phyloP scores from a whole-genome alignment of 73 alveolate genomes.

The Paramecium sexaurelia region DNA sequence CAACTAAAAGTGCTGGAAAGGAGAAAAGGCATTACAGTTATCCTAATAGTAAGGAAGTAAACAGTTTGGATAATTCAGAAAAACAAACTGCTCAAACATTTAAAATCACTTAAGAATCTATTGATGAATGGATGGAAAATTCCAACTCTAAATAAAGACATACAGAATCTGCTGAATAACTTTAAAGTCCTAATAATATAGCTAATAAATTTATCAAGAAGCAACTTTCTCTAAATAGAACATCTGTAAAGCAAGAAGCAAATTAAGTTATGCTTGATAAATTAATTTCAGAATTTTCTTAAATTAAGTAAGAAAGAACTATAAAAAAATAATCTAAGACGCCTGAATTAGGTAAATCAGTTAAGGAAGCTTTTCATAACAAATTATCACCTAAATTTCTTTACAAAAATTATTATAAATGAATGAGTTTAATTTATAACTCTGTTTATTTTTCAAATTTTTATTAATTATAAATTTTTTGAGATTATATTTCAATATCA shows the following conservation, averaged over 20 bases:
- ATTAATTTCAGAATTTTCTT: neutral
- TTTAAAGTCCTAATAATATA: slow-evolving; percentile 1
- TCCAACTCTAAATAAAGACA: neutral
- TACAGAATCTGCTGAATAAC: slow-evolving; percentile 18
- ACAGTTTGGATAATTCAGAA: slow-evolving; percentile 18
- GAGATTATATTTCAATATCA: neutral
- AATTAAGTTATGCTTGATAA: neutral
- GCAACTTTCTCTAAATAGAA: neutral
- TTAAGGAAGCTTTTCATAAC: neutral
- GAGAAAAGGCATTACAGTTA: slow-evolving; percentile 24
- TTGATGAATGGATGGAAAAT: slow-evolving; percentile 60
- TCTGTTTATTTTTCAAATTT: neutral
- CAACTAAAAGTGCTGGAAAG: neutral
- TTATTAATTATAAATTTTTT: neutral
- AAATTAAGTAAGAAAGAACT: slow-evolving; percentile 27
- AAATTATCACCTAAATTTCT: slow-evolving; percentile 36
- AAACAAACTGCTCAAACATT: neutral
- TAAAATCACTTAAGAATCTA: slow-evolving; percentile 46
- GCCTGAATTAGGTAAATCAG: slow-evolving; percentile 46
- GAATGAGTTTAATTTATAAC: neutral
- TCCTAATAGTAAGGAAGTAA: slow-evolving; percentile 13
- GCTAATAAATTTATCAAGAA: neutral
- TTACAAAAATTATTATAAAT: slow-evolving; percentile 47
- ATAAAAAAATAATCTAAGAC: slow-evolving; percentile 26
- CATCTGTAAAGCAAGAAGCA: slow-evolving; percentile 10